Evolutionary conservation across 1,139 yeast genomes (phyloP).

Genomic region (Yamadazyma dendronema): DNA sequence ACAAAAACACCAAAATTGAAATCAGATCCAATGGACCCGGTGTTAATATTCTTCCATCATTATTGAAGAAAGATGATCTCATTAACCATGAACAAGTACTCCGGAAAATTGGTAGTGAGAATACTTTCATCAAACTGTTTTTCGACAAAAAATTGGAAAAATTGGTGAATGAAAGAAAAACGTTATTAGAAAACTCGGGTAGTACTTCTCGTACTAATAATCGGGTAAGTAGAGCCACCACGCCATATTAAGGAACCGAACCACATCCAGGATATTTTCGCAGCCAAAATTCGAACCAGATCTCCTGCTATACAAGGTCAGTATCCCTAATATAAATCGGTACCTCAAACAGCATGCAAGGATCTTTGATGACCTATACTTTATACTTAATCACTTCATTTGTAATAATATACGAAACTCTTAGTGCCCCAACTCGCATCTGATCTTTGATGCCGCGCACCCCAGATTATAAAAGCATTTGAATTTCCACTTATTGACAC

Average conservation of each 20-base stretch:
- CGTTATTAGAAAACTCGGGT: slow-evolving; percentile 28
- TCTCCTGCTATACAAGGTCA: too few relatives aligned
- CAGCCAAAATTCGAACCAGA: too few relatives aligned
- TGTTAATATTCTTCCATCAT: slow-evolving; percentile 38
- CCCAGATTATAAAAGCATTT: too few relatives aligned
- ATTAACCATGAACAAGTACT: slow-evolving; percentile 27
- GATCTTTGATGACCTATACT: too few relatives aligned
- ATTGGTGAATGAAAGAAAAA: slow-evolving; percentile 39
- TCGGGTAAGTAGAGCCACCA: slow-evolving; percentile 39
- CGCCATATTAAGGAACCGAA: slow-evolving; percentile 39
- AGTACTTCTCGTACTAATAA: slow-evolving; percentile 36
- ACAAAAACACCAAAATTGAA: slow-evolving; percentile 26
- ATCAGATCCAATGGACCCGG: slow-evolving; percentile 44
- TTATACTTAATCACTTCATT: too few relatives aligned
- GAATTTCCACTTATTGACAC: too few relatives aligned
- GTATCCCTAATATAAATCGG: not conserved
- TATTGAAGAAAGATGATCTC: slow-evolving; percentile 36
- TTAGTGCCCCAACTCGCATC: too few relatives aligned
- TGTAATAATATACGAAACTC: too few relatives aligned
- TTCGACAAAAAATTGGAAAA: slow-evolving; percentile 35
- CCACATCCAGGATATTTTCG: too few relatives aligned
- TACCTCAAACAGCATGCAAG: too few relatives aligned
- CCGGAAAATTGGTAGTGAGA: slow-evolving; percentile 28
- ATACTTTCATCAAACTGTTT: slow-evolving; percentile 33
- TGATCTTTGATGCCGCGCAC: too few relatives aligned